Conservation (phyloP, 2,329 filamentous ascomycete species). For the Thielaviopsis punctulata region DNA sequence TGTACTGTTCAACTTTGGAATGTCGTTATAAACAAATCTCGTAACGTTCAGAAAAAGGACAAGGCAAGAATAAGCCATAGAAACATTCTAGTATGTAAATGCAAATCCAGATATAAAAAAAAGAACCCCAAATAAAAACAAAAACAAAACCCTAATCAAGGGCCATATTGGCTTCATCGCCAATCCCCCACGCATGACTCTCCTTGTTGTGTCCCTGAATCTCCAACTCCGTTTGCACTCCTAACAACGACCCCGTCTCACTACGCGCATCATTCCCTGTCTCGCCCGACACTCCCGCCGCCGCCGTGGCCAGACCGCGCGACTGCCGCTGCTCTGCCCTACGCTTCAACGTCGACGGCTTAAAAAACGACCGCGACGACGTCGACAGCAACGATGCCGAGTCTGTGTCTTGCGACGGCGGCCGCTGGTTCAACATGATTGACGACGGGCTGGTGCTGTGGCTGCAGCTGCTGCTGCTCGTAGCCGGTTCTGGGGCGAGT, state of each 20-base stretch:
- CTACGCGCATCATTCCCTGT: slow-evolving; percentile 24
- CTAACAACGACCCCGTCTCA: slow-evolving; percentile 25
- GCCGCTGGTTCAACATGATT: slow-evolving; percentile 1
- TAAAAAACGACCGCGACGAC: slow-evolving; percentile 30
- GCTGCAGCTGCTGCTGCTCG: not conserved
- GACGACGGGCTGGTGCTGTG: slow-evolving; percentile 2
- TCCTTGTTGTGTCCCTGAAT: slow-evolving; percentile 36
- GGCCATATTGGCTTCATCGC: slow-evolving; percentile 71
- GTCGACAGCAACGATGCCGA: slow-evolving; percentile 29
- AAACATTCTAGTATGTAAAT: not conserved
- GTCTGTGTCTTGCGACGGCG: too few relatives aligned
- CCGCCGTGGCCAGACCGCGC: slow-evolving; percentile 26
- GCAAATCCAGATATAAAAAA: not conserved
- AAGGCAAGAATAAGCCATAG: too few relatives aligned
- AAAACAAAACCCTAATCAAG: slow-evolving; percentile 38
- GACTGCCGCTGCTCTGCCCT: slow-evolving; percentile 22
- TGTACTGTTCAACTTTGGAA: not conserved
- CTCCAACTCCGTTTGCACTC: slow-evolving; percentile 31
- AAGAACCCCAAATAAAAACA: not conserved
- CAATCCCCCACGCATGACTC: slow-evolving; percentile 55
- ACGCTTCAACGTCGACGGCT: slow-evolving; percentile 24
- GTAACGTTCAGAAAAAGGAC: too few relatives aligned
- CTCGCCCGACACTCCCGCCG: too few relatives aligned
- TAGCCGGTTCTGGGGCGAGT: not conserved
- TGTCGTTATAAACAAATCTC: not conserved